phyloP scores from a whole-genome alignment of 257 asterid genomes.

The Ilex aquifolium region DNA sequence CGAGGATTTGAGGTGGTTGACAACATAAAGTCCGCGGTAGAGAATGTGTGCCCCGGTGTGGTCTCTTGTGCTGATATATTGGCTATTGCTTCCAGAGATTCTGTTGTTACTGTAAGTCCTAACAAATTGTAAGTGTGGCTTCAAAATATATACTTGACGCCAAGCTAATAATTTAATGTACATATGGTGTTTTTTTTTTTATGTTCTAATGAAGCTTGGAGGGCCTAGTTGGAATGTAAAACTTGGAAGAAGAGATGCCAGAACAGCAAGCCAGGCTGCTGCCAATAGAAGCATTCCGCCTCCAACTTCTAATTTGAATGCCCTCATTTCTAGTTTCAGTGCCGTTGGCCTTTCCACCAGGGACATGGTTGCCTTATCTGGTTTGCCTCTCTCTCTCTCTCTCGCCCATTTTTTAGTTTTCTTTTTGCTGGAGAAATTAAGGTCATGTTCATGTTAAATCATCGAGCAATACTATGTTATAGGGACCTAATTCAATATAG shows the following conservation, averaged over 20 bases:
- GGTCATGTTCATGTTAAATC: neutral
- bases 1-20: constrained; percentile 80
- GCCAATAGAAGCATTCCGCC: constrained; percentile 77
- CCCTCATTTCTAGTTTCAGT: constrained; percentile 52
- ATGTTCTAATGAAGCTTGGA: constrained; percentile 46
- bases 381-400: constrained; percentile 18
- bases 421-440: neutral
- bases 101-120: constrained; percentile 49
- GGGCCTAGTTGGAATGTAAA: constrained; percentile 75
- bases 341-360: constrained; percentile 66
- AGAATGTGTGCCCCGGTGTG: constrained; percentile 54
- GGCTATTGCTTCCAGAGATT: constrained; percentile 74
- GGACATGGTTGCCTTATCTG: constrained; percentile 80
- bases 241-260: constrained; percentile 77
- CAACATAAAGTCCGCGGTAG: constrained; percentile 68
- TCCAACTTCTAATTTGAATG: constrained; percentile 70
- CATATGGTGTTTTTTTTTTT: neutral
- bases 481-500: too few relatives aligned
- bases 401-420: neutral
- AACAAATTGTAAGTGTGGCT: neutral
- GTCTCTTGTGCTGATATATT: constrained; percentile 82
- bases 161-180: neutral
- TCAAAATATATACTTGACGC: neutral
- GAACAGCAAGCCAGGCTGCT: constrained; percentile 66
- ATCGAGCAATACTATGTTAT: too few relatives aligned